Evolutionary conservation across 2,329 filamentous ascomycete species (phyloP).

Genomic region (Tolypocladium sp.): DNA sequence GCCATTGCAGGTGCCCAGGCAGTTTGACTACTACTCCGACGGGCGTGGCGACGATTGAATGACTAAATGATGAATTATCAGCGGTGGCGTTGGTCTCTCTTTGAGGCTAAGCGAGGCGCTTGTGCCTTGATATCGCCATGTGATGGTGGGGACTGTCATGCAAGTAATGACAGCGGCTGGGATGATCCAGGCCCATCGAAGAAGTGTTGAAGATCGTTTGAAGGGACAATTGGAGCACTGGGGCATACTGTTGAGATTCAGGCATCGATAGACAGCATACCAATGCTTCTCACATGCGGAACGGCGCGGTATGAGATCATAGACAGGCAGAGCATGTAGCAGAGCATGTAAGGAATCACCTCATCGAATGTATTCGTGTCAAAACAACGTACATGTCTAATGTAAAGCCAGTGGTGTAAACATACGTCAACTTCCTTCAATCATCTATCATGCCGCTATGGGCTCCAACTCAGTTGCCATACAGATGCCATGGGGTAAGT

Average conservation of each 20-base stretch:
- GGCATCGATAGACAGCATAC: background rate
- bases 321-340: background rate
- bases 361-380: slow-evolving; percentile 2
- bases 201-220: background rate
- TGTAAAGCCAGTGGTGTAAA: slow-evolving; percentile 8
- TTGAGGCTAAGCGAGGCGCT: background rate
- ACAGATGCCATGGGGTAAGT: slow-evolving; percentile 3
- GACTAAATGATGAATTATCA: background rate
- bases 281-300: background rate
- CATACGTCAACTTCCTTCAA: slow-evolving; percentile 5
- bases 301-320: no score
- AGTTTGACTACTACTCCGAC: slow-evolving; percentile 16
- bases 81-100: background rate
- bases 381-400: slow-evolving; percentile 6
- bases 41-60: slow-evolving; percentile 1
- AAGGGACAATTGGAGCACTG: background rate
- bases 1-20: slow-evolving; percentile 8
- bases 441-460: slow-evolving; percentile 2
- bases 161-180: no score
- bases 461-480: background rate
- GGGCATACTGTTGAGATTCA: background rate
- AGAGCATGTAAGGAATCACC: background rate
- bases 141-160: background rate
- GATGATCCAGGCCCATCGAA: no score
- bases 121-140: background rate